Evolutionary conservation across 2,329 filamentous ascomycete genomes (phyloP), one percentile per base, ranked within the genome.

Genomic region (Nemania abortiva): DNA sequence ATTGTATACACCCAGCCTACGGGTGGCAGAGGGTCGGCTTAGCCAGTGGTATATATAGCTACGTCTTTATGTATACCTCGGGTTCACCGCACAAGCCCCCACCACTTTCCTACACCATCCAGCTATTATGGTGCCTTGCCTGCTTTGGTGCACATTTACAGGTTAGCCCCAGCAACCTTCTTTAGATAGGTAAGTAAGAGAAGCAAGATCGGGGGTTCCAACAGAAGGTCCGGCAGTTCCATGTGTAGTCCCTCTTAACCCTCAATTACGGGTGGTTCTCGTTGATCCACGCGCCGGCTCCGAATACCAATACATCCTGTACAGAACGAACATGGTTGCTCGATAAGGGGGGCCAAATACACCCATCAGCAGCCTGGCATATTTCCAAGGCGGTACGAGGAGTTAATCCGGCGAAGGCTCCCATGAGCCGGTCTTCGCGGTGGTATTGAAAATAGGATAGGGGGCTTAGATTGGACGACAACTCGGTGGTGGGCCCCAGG

Each of bases 201-300:
- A 42, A 42, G 13, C 13, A 27, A 20, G 4, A 1, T 1, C 15
- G 15, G 22, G 27, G 22, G 20, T 50, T 15, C 34, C 13, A 13
- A 52, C 22, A 39, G 18, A 7, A 31, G 13, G 18, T 9, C 7
- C 24, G 11, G 20, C 3, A 24, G 9, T 15, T 13, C 31, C 22
- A 27, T 27, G 13, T 24, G 13, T 27, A n/a, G n/a, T 37, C 6
- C n/a, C 15, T 47, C 15, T n/a, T 18, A 49, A 18, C 10, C 29
- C 6, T 45, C 45, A 20, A 57, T 22, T 2, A 52, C 7, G 3
- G 3, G 7, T 24, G 11, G 6, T 27, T 27, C 9, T n/a, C 3
- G 27, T 65, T 29, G 7, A 31, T 13, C 66, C 62, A 65, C n/a
- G 66, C 56, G 20, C 66, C 66, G 10, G 56, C 24, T 18, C 66